phyloP scores from a whole-genome alignment of 176 grass and related monocot genomes.

The Triticum dicoccoides region DNA sequence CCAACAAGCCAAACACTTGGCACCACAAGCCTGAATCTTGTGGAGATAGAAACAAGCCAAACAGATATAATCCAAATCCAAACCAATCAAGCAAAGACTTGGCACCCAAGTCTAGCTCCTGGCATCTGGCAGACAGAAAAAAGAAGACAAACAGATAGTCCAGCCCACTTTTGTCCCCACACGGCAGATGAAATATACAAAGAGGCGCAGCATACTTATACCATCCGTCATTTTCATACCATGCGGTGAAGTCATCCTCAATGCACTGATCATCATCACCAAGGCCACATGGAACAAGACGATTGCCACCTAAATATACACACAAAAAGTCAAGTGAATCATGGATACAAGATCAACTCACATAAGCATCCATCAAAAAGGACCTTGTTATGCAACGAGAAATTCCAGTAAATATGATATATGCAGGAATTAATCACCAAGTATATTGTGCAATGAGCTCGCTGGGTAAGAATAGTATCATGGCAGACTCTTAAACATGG shows the following conservation, averaged over 20 bases:
- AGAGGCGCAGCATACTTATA: neutral
- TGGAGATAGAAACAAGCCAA: neutral
- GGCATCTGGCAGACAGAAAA: neutral
- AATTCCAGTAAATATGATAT: neutral
- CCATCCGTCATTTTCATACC: conserved; percentile 41
- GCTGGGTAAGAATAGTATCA: neutral
- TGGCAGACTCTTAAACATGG: neutral
- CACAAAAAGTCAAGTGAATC: conserved; percentile 1
- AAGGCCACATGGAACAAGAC: conserved; percentile 73
- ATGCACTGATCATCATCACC: conserved; percentile 99
- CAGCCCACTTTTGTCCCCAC: neutral
- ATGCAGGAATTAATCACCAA: neutral
- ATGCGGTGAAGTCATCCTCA: conserved; percentile 91
- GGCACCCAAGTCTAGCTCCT: neutral
- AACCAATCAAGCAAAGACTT: neutral
- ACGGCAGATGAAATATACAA: neutral
- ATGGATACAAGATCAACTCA: neutral
- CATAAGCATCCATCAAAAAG: neutral
- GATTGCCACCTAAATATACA: conserved; percentile 68
- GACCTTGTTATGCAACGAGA: neutral
- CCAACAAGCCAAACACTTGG: neutral
- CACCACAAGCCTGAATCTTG: neutral
- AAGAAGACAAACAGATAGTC: neutral
- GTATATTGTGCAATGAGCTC: neutral
- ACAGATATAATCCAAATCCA: conserved; percentile 3